Evolutionary conservation across 352 stramenopile genomes (phyloP).

Genomic region (Pythium myriotylum): DNA sequence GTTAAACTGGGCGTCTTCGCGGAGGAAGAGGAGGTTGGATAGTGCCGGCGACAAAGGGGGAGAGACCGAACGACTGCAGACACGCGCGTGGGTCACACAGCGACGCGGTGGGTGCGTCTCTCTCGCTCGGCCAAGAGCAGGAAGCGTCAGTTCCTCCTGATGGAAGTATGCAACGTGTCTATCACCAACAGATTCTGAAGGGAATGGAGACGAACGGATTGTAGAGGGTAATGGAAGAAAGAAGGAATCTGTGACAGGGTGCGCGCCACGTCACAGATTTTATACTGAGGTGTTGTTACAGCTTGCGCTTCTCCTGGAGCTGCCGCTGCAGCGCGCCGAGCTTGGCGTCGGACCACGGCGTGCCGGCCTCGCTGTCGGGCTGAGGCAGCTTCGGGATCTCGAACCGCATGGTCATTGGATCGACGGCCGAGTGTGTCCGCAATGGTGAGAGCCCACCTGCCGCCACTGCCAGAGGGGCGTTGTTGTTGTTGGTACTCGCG

Average conservation of each 20-base stretch:
- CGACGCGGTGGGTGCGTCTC: constrained; percentile 10
- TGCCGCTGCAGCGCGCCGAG: constrained; percentile 46
- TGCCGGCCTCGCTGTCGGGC: constrained; percentile 53
- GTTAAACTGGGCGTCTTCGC: background rate
- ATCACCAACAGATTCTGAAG: constrained; percentile 11
- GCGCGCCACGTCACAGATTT: constrained; percentile 3
- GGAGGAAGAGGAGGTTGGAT: background rate
- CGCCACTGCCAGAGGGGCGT: constrained; percentile 23
- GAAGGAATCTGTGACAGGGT: background rate
- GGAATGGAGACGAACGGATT: background rate
- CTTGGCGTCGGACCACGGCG: constrained; percentile 77
- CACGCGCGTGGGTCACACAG: constrained; percentile 6
- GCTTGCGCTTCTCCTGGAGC: constrained; percentile 40
- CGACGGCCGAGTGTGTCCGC: constrained; percentile 1
- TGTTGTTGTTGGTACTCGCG: constrained; percentile 31
- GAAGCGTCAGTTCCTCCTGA: constrained; percentile 1
- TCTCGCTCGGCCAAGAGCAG: no score
- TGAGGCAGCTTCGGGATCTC: constrained; percentile 83
- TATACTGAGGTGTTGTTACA: no score
- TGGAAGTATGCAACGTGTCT: constrained; percentile 23
- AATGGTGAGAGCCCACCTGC: constrained; percentile 12
- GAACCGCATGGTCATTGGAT: constrained; percentile 38
- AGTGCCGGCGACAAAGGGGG: no score
- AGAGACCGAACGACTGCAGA: constrained; percentile 3
- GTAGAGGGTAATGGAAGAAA: constrained; percentile 4